phyloP scores from a whole-genome alignment of 768 basidiomycete genomes.

The button mushroom (Agaricus bisporus) region DNA sequence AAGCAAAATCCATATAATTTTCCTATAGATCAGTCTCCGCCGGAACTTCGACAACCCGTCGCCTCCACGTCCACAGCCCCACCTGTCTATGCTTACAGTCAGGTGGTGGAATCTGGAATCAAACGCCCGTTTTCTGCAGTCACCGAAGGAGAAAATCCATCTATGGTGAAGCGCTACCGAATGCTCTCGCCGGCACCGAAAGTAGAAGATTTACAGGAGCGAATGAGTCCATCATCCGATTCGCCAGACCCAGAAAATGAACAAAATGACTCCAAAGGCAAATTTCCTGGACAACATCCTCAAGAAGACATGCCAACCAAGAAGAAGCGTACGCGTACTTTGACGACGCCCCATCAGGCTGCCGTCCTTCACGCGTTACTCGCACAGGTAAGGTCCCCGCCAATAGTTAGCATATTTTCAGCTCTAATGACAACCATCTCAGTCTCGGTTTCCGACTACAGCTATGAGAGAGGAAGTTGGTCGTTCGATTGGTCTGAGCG shows the following conservation, averaged over 20 bases:
- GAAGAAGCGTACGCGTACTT: slow-evolving; percentile 77
- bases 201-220: slow-evolving; percentile 2
- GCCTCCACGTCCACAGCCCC: slow-evolving; percentile 18
- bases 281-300: slow-evolving; percentile 31
- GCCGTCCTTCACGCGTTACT: slow-evolving; percentile 82
- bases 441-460: slow-evolving; percentile 89
- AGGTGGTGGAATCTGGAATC: slow-evolving; percentile 2
- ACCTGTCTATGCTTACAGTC: slow-evolving; percentile 21
- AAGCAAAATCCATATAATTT: slow-evolving; percentile 26
- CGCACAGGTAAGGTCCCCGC: slow-evolving; percentile 55
- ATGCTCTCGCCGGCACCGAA: slow-evolving; percentile 22
- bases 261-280: slow-evolving; percentile 39
- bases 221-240: slow-evolving; percentile 38
- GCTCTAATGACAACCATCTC: not conserved
- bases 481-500: slow-evolving; percentile 80
- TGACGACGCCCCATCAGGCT: slow-evolving; percentile 86
- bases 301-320: slow-evolving; percentile 46
- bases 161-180: slow-evolving; percentile 40
- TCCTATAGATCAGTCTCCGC: slow-evolving; percentile 7
- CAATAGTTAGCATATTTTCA: not conserved
- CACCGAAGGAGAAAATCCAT: slow-evolving; percentile 23
- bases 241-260: slow-evolving; percentile 60
- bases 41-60: not conserved
- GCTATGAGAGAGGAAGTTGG: slow-evolving; percentile 86
- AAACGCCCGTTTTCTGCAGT: slow-evolving; percentile 17